Conservation (phyloP, 2,329 filamentous ascomycete species). For the Sordariomycetes sp. region DNA sequence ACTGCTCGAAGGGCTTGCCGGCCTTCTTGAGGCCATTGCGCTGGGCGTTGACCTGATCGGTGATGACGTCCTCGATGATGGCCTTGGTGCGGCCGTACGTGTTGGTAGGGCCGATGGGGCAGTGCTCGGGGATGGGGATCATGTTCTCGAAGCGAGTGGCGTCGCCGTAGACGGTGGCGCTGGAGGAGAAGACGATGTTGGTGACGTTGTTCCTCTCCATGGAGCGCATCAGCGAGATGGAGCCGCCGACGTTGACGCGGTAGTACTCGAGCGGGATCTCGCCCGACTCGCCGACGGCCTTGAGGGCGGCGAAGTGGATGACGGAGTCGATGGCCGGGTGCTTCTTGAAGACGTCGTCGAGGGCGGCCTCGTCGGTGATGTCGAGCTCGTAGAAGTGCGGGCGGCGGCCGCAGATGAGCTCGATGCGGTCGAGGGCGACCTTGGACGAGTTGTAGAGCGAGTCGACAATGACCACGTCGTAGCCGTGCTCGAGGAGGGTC, state of each 20-base stretch:
- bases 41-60: constrained; percentile 81
- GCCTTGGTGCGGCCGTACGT: constrained; percentile 96
- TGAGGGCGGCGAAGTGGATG: constrained; percentile 96
- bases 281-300: constrained; percentile 93
- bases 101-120: constrained; percentile 93
- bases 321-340: constrained; percentile 95
- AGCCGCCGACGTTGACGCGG: constrained; percentile 90
- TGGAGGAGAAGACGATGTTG: constrained; percentile 98
- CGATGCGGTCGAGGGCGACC: constrained; percentile 88
- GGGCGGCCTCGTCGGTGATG: constrained; percentile 72
- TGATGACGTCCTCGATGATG: constrained; percentile 84
- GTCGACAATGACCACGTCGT: constrained; percentile 94
- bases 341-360: constrained; percentile 80
- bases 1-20: constrained; percentile 68
- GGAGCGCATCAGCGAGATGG: constrained; percentile 72
- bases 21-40: constrained; percentile 74
- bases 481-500: constrained; percentile 84
- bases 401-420: constrained; percentile 83
- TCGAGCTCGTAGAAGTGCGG: constrained; percentile 80
- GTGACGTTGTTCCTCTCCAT: constrained; percentile 87
- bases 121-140: constrained; percentile 97
- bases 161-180: constrained; percentile 96
- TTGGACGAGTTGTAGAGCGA: constrained; percentile 94
- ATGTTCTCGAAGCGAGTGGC: constrained; percentile 93
- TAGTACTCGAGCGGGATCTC: constrained; percentile 97